Conservation (phyloP, 208 protist genomes). For the Phytomonas sp. region DNA sequence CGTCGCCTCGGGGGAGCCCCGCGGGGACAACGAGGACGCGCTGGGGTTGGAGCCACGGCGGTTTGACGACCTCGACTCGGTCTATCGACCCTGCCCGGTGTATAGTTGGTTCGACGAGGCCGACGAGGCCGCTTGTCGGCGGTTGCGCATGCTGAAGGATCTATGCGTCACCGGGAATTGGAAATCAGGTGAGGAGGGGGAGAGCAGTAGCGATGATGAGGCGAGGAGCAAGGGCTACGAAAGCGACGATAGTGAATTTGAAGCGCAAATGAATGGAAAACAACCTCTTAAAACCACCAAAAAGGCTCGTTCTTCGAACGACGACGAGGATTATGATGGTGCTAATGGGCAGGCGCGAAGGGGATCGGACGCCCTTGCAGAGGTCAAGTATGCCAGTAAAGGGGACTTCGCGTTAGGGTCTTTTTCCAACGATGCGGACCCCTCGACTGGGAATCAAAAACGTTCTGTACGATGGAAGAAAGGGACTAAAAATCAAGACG, state of each 20-base stretch:
- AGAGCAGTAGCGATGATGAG: slow-evolving; percentile 22
- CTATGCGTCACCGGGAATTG: slow-evolving; percentile 95
- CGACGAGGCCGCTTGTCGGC: slow-evolving; percentile 3
- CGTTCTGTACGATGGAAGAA: slow-evolving; percentile 4
- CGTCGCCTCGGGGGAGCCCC: slow-evolving; percentile 22
- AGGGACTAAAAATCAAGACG: slow-evolving; percentile 16
- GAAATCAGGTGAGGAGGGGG: slow-evolving; percentile 26
- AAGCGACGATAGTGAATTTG: slow-evolving; percentile 81
- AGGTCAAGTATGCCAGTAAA: slow-evolving; percentile 12
- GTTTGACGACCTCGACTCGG: slow-evolving; percentile 49
- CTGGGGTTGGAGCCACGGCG: slow-evolving; percentile 44
- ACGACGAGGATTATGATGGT: slow-evolving; percentile 27
- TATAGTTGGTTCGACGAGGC: slow-evolving; percentile 57
- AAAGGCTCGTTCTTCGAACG: slow-evolving; percentile 8
- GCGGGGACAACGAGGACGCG: slow-evolving; percentile 28
- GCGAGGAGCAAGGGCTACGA: slow-evolving; percentile 73
- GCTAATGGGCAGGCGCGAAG: slow-evolving; percentile 26
- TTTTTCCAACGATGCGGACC: neutral
- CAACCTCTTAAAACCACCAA: slow-evolving; percentile 20
- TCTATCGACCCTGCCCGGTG: slow-evolving; percentile 32
- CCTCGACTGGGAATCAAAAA: neutral
- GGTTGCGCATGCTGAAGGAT: slow-evolving; percentile 76
- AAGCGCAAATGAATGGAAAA: slow-evolving; percentile 52
- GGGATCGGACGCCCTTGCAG: slow-evolving; percentile 22
- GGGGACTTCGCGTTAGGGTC: neutral